Evolutionary conservation across 768 basidiomycete species (phyloP).

Genomic region (Boletus coccyginus): DNA sequence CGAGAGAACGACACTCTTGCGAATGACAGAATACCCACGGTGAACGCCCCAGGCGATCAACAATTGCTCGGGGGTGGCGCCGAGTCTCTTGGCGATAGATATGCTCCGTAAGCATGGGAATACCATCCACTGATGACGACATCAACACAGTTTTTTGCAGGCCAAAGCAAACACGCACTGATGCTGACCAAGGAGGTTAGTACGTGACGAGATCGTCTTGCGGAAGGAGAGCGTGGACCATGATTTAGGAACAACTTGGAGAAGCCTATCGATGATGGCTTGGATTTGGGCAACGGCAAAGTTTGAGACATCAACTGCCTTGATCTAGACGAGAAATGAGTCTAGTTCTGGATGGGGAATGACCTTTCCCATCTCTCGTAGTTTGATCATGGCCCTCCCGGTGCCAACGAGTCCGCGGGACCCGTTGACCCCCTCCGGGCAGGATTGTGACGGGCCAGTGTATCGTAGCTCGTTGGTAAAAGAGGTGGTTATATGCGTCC

Average conservation of each 20-base stretch:
- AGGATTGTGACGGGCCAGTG: constrained; percentile 79
- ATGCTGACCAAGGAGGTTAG: constrained; percentile 83
- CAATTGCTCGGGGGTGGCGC: constrained; percentile 74
- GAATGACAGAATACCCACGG: constrained; percentile 80
- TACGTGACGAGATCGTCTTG: constrained; percentile 72
- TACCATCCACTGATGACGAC: constrained; percentile 46
- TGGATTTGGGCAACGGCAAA: constrained; percentile 65
- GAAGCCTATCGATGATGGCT: constrained; percentile 47
- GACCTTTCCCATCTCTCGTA: constrained; percentile 69
- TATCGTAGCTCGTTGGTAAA: not conserved
- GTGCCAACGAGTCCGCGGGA: constrained; percentile 60
- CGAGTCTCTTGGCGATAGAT: constrained; percentile 59
- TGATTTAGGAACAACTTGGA: constrained; percentile 44
- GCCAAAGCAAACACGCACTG: constrained; percentile 38
- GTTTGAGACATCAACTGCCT: constrained; percentile 80
- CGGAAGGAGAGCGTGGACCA: constrained; percentile 76
- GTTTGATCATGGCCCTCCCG: constrained; percentile 75
- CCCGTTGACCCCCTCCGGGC: constrained; percentile 47
- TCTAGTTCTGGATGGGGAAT: not conserved
- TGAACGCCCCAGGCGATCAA: constrained; percentile 77
- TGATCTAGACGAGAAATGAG: constrained; percentile 42
- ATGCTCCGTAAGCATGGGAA: constrained; percentile 68
- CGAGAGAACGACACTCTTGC: constrained; percentile 51
- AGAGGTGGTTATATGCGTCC: constrained; percentile 1
- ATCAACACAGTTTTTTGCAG: not conserved